Conservation (phyloP, 768 basidiomycete genomes). For the Suillus fuscotomentosus region DNA sequence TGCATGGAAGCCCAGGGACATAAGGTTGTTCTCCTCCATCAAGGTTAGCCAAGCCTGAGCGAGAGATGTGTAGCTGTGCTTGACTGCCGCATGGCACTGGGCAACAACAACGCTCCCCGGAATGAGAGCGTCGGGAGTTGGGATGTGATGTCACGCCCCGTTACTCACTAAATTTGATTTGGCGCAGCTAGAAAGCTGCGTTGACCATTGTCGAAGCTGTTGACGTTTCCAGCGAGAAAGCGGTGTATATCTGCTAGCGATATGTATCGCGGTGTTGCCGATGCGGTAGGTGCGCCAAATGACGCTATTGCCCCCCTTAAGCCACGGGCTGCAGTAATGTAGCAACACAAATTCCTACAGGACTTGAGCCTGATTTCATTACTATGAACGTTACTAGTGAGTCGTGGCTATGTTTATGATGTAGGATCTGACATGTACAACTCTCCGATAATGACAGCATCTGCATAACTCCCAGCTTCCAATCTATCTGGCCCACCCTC, state of each 20-base stretch:
- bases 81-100: too few relatives aligned
- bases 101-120: too few relatives aligned
- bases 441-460: constrained; percentile 72
- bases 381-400: background rate
- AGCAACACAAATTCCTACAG: background rate
- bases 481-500: constrained; percentile 37
- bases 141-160: background rate
- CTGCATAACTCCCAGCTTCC: constrained; percentile 52
- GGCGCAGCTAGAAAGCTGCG: too few relatives aligned
- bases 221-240: background rate
- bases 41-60: background rate
- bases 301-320: background rate
- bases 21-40: background rate
- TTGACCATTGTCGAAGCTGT: background rate
- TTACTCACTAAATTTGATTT: background rate
- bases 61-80: too few relatives aligned
- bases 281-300: background rate
- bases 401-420: background rate
- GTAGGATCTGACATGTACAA: constrained; percentile 32
- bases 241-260: background rate
- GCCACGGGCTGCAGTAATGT: background rate
- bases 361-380: background rate
- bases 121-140: background rate
- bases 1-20: background rate
- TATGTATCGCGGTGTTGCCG: background rate